A percentile compares a stretch with the other conserved stretches of the same genome.
These are phyloP conservation scores for Tricholoma furcatifolium DNA, from an alignment of 768 basidiomycete species.

Conservation along the genomic window DNA sequence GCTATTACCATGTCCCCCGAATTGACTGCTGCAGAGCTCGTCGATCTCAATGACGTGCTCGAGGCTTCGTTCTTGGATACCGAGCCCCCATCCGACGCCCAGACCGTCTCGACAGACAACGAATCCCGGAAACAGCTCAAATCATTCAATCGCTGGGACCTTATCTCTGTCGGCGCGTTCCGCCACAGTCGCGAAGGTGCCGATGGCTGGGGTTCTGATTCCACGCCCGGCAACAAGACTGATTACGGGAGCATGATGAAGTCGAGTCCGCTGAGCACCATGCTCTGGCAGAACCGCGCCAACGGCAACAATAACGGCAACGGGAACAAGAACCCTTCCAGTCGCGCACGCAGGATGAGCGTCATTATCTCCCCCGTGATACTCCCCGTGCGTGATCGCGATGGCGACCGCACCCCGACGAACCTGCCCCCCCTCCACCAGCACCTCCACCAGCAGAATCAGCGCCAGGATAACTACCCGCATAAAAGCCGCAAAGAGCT, in stretches of 20 bases:
- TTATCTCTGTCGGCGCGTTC: slow-evolving; percentile 71
- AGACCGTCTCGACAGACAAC: slow-evolving; percentile 27
- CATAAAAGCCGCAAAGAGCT: slow-evolving; percentile 64
- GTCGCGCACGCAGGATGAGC: slow-evolving; percentile 29
- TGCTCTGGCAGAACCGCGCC: slow-evolving; percentile 49
- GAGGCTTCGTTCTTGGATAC: slow-evolving; percentile 70
- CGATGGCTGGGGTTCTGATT: slow-evolving; percentile 36
- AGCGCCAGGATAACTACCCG: slow-evolving; percentile 35
- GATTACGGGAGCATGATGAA: slow-evolving; percentile 52
- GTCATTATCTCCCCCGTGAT: slow-evolving; percentile 50
- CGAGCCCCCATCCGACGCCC: slow-evolving; percentile 39
- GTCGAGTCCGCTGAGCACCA: slow-evolving; percentile 52
- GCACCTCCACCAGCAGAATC: slow-evolving; percentile 33
- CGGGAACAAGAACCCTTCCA: slow-evolving; percentile 5
- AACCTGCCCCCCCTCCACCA: slow-evolving; percentile 26
- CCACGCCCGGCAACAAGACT: slow-evolving; percentile 28
- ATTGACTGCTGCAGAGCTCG: slow-evolving; percentile 46
- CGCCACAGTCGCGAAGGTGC: slow-evolving; percentile 51
- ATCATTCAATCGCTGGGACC: slow-evolving; percentile 69
- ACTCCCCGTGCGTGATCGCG: slow-evolving; percentile 43
- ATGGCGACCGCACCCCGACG: slow-evolving; percentile 57
- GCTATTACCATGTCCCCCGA: slow-evolving; percentile 28
- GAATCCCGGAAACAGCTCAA: slow-evolving; percentile 43
- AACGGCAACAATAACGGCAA: slow-evolving; percentile 7
- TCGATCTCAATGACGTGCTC: slow-evolving; percentile 74